These are phyloP conservation scores for Penicillium hesseltinei DNA, from an alignment of 2,329 filamentous ascomycete genomes.

Conservation along the genomic window DNA sequence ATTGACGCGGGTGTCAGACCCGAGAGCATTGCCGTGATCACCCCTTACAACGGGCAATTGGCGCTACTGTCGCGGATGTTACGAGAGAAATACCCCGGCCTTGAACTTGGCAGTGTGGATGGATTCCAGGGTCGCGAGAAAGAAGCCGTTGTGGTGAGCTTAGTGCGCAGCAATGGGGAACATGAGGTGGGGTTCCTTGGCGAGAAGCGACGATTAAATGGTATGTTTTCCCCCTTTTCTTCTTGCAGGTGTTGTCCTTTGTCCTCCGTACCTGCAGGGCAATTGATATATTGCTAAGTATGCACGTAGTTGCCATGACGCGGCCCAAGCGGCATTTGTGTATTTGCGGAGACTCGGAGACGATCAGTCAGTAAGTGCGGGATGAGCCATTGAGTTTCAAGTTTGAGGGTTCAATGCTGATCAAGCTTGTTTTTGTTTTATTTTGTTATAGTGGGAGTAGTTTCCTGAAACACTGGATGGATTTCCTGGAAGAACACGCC, in stretches of 20 bases:
- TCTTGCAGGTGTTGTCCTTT: neutral
- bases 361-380: conserved; percentile 73
- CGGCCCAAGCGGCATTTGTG: conserved; percentile 86
- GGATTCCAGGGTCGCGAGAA: conserved; percentile 98
- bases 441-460: conserved; percentile 65
- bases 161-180: conserved; percentile 87
- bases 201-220: conserved; percentile 89
- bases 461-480: conserved; percentile 91
- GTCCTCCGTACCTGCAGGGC: neutral
- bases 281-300: conserved; percentile 11
- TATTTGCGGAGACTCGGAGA: conserved; percentile 91
- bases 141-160: conserved; percentile 86
- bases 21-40: conserved; percentile 88
- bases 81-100: conserved; percentile 75
- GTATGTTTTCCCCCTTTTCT: conserved; percentile 50
- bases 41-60: conserved; percentile 94
- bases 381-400: neutral
- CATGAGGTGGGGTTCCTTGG: conserved; percentile 89
- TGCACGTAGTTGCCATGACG: conserved; percentile 82
- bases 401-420: conserved; percentile 3
- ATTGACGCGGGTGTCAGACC: conserved; percentile 76
- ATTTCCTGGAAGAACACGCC: conserved; percentile 80
- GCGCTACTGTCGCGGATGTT: conserved; percentile 71
- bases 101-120: conserved; percentile 95
- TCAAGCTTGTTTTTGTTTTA: conserved; percentile 10